Base-by-base conservation (phyloP, 768 basidiomycete genomes). In the Phaeotremella skinneri region DNA sequence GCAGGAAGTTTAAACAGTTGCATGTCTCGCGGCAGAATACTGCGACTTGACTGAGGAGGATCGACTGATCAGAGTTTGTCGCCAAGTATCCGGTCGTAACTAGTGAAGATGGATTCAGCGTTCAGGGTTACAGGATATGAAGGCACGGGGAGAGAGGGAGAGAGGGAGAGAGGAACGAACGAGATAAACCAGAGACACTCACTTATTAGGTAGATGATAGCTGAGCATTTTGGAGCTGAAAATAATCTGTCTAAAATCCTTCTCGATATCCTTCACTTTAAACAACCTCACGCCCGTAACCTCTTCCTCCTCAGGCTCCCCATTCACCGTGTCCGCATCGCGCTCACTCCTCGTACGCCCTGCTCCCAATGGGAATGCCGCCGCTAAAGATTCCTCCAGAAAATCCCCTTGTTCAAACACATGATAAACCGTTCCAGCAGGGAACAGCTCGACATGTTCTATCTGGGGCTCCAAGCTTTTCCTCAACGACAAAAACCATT, bases 401-500 rank as follows among this genome's bases (percentile, higher is more conserved):
- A 45, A 45, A 45, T 45, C 43, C 11, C 21, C 43, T 20, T 45
- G 13, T 21, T 45, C 43, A 45, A 48, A 58, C 16, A 63, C 62
- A 51, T 80, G 81, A 75, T 85, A 83, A 0, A 55, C 26, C 9
- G 5, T 42, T 5, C 53, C 53, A 5, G 83, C 79, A 7, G 82
- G 82, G 54, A 86, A 84, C 23, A 89, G 81, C 63, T 85, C 81
- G 2, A 83, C 78, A 49, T 84, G 82, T n/a, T 60, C 73, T 89
- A 91, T 90, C 59, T 88, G 89, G 45, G 88, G 89, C 73, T 90
- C 88, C 0, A 91, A 81, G 2, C 89, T 90, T 80, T 88, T 90
- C 45, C 89, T 84, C 58, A 87, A 82, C 0, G 88, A 83, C 37
- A 90, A 79, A 68, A 91, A 89, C 89, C 90, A 55, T 86, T 86